Percentiles rank a stretch among this genome's conserved stretches.
These are phyloP conservation scores for Bipolaris gigantea DNA, from an alignment of 2,329 filamentous ascomycete genomes.

Conservation along the genomic window DNA sequence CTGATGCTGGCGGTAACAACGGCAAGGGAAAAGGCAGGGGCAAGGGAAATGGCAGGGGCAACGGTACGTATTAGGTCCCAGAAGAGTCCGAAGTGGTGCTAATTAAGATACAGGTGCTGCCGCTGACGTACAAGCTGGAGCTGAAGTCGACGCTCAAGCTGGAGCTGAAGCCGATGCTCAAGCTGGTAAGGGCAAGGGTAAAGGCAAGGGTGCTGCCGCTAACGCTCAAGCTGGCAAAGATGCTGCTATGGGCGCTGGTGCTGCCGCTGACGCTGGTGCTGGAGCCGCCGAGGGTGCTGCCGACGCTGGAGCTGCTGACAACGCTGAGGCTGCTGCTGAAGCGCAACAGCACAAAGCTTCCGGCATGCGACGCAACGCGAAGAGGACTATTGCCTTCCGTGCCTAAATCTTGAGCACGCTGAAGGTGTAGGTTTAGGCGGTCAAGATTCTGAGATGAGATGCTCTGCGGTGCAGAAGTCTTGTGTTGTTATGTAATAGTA, in stretches of 20 bases:
- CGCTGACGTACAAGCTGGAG: neutral
- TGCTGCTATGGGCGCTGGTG: neutral
- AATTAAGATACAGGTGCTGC: constrained; percentile 11
- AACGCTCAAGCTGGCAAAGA: neutral
- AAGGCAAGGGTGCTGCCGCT: neutral
- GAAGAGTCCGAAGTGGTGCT: constrained; percentile 6
- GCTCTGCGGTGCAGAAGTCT: neutral
- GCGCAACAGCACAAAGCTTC: constrained; percentile 3
- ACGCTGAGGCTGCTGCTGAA: neutral
- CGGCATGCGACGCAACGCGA: constrained; percentile 10
- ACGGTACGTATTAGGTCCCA: constrained; percentile 5
- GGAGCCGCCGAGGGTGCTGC: neutral
- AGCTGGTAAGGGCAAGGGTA: too few relatives aligned
- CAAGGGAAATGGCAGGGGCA: constrained; percentile 7
- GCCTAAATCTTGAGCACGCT: constrained; percentile 6
- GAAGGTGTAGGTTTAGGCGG: neutral
- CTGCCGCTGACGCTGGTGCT: neutral
- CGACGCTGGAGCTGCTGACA: too few relatives aligned
- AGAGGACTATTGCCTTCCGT: constrained; percentile 15
- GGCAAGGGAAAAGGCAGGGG: constrained; percentile 15
- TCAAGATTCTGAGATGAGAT: neutral
- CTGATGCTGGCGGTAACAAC: constrained; percentile 7
- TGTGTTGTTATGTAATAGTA: neutral
- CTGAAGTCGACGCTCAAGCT: neutral
- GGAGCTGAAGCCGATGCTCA: neutral